Evolutionary conservation across 441 rosid genomes (phyloP), one percentile per base, ranked within the genome.

Genomic region (Gossypium schwendimanii): DNA sequence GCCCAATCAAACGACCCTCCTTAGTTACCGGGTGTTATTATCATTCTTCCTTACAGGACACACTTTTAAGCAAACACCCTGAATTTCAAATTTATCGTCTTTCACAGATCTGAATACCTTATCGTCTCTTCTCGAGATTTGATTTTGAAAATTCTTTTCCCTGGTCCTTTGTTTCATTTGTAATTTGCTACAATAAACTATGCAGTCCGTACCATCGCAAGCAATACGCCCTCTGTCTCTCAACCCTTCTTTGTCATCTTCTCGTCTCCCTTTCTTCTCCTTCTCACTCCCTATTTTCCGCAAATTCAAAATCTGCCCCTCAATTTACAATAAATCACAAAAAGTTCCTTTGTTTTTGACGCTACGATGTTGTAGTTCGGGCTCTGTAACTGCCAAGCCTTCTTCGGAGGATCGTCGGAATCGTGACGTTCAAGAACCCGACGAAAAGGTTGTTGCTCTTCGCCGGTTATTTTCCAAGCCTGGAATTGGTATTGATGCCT

Each of bases 401-500:
- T 89, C 94, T 11, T 89, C 87, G 39, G 89, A 91, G 71, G 71
- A 89, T 75, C 88, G 84, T 10, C 73, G 73, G 63, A 77, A 76
- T 59, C 80, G 70, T 68, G 20, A 71, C 62, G 78, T 55, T 18
- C 47, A 75, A 24, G 82, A 78, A 68, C 81, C 83, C 12, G 97
- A 94, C 69, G 84, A 87, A 77, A 94, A 89, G 90, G 94, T 94
- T 65, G 74, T 60, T 52, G 84, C 94, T n/a, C 82, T 94, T 17
- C 88, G 97, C 54, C 79, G 78, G 75, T 81, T 84, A 28, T 92
- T 94, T 69, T 72, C 91, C 11, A 78, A 77, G 80, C 94, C 94
- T 4, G 89, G 86, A 59, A 75, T 90, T 75, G 92, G 89, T 17
- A 87, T 94, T 73, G 99, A 94, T 71, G 97, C 96, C 14, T 94